Evolutionary conservation across 1,139 yeast species (phyloP).

Genomic region (Hansenula lynferdii): DNA sequence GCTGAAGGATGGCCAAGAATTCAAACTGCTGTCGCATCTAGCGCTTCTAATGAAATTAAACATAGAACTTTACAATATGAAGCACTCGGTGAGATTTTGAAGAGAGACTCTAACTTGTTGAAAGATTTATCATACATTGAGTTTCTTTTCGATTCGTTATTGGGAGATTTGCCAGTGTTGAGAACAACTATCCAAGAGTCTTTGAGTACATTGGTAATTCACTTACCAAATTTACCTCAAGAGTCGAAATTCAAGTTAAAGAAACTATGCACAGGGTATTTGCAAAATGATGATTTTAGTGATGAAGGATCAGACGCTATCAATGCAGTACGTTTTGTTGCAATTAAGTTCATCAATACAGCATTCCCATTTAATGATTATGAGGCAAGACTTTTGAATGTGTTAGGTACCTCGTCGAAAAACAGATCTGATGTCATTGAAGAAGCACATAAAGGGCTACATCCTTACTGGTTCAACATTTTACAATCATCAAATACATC

Average conservation of each 20-base stretch:
- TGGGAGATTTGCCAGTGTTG: slow-evolving; percentile 57
- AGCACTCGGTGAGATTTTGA: slow-evolving; percentile 63
- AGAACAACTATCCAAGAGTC: slow-evolving; percentile 71
- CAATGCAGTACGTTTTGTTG: slow-evolving; percentile 49
- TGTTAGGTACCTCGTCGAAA: slow-evolving; percentile 53
- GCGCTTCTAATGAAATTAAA: slow-evolving; percentile 19
- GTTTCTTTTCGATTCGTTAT: slow-evolving; percentile 68
- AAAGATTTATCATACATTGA: slow-evolving; percentile 49
- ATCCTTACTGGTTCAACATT: slow-evolving; percentile 56
- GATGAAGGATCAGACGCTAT: slow-evolving; percentile 25
- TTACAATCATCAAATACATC: slow-evolving; percentile 36
- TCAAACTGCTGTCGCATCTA: slow-evolving; percentile 30
- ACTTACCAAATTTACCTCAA: slow-evolving; percentile 37
- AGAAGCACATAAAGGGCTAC: slow-evolving; percentile 77
- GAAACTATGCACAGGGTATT: slow-evolving; percentile 34
- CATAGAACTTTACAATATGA: slow-evolving; percentile 69
- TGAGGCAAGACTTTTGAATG: slow-evolving; percentile 62
- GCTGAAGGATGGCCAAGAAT: slow-evolving; percentile 58
- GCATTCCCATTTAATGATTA: slow-evolving; percentile 67
- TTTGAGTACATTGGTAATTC: slow-evolving; percentile 53
- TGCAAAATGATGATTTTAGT: slow-evolving; percentile 28
- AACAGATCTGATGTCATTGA: slow-evolving; percentile 73
- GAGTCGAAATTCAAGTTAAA: slow-evolving; percentile 41
- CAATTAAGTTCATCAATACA: slow-evolving; percentile 61
- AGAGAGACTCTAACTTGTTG: slow-evolving; percentile 43